Evolutionary conservation across 306 rosid genomes (phyloP).

Genomic region (Bauhinia variegata): DNA sequence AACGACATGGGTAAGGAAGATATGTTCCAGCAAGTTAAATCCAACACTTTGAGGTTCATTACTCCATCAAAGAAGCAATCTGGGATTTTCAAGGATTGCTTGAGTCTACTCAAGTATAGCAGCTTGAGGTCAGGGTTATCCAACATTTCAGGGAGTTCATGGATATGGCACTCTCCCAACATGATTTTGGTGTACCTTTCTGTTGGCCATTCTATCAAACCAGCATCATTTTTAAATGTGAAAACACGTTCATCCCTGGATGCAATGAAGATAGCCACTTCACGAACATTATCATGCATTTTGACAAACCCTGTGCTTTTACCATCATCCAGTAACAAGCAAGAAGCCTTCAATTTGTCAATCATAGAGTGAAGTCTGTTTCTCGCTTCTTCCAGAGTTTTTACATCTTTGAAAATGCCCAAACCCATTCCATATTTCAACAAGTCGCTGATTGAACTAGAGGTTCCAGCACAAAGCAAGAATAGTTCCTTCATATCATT

Average conservation of each 20-base stretch:
- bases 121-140: background rate
- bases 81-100: background rate
- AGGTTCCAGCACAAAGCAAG: background rate
- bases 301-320: accelerated
- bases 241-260: background rate
- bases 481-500: background rate
- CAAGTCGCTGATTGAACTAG: background rate
- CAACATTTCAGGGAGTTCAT: conserved; percentile 8
- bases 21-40: background rate
- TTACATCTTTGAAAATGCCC: conserved; percentile 6
- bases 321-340: background rate
- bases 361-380: background rate
- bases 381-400: conserved; percentile 7
- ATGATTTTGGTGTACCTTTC: background rate
- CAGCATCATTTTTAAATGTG: background rate
- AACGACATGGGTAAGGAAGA: conserved; percentile 1
- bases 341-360: background rate
- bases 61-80: conserved; percentile 1
- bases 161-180: accelerated
- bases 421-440: conserved; percentile 6
- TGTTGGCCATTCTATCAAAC: background rate
- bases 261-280: conserved; percentile 8
- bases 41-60: conserved; percentile 7
- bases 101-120: accelerated
- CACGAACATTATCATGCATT: conserved; percentile 28